Conservation (phyloP, 768 basidiomycete genomes). For the Amanita jacksonii region DNA sequence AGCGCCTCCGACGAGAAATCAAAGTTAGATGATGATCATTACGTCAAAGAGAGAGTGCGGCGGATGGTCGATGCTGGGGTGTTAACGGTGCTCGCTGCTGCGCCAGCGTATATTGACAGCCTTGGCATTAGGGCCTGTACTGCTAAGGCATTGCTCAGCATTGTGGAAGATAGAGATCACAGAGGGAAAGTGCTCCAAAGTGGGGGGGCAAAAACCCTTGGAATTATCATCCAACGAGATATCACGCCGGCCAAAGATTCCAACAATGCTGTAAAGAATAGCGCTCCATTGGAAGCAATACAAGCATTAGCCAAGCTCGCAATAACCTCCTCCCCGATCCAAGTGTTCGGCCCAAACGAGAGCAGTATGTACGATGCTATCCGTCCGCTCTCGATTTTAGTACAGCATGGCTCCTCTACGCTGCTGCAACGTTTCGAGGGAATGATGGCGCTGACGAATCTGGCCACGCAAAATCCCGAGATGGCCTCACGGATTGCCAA, state of each 20-base stretch:
- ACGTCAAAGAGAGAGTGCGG: conserved; percentile 54
- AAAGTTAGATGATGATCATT: conserved; percentile 52
- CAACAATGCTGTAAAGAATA: conserved; percentile 24
- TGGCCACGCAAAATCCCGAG: conserved; percentile 68
- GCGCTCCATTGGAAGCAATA: conserved; percentile 47
- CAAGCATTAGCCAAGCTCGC: conserved; percentile 90
- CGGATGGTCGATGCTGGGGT: conserved; percentile 52
- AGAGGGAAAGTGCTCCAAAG: conserved; percentile 68
- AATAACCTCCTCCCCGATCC: conserved; percentile 84
- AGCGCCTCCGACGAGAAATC: conserved; percentile 23
- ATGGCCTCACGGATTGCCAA: conserved; percentile 59
- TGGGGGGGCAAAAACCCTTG: conserved; percentile 66
- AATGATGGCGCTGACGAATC: conserved; percentile 93
- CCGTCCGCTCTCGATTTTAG: conserved; percentile 64
- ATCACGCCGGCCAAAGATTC: conserved; percentile 22
- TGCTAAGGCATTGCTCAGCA: conserved; percentile 55
- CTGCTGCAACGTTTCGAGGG: conserved; percentile 86
- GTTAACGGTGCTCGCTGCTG: conserved; percentile 49
- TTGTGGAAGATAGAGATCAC: conserved; percentile 71
- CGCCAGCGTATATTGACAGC: conserved; percentile 54
- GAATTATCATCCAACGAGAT: conserved; percentile 43
- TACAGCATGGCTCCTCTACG: conserved; percentile 58
- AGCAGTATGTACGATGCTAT: conserved; percentile 76
- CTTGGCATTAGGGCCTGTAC: conserved; percentile 45
- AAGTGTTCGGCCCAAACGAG: conserved; percentile 83